Evolutionary conservation across 306 rosid species (phyloP).

Genomic region (Gleditsia sinensis): DNA sequence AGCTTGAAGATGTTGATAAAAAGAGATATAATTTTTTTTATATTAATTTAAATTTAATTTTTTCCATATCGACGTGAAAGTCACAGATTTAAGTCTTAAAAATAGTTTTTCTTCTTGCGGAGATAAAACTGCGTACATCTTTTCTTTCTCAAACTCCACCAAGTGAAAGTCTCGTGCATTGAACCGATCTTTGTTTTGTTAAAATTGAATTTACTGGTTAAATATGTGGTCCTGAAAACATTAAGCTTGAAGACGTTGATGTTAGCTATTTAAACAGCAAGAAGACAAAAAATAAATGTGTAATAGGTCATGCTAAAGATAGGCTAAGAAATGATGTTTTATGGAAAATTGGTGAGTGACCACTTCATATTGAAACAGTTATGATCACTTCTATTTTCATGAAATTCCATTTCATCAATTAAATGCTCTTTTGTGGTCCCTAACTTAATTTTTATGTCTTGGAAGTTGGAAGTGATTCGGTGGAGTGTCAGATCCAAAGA

Average conservation of each 20-base stretch:
- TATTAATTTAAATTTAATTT: too few species aligned
- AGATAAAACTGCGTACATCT: too few species aligned
- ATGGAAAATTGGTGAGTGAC: not conserved
- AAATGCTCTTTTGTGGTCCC: slow-evolving; percentile 32
- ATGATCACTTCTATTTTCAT: not conserved
- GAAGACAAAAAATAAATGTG: not conserved
- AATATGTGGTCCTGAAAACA: not conserved
- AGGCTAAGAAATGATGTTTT: not conserved
- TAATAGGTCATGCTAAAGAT: not conserved
- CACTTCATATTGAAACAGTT: not conserved
- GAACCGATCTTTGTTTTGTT: too few species aligned
- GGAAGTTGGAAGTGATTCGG: slow-evolving; percentile 28
- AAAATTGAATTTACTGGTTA: too few species aligned
- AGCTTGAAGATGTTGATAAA: too few species aligned
- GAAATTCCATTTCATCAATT: slow-evolving; percentile 3
- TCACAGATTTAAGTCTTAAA: too few species aligned
- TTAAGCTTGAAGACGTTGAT: not conserved
- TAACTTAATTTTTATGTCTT: not conserved
- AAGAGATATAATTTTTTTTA: too few species aligned
- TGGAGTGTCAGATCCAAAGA: slow-evolving; percentile 20
- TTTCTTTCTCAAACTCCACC: too few species aligned
- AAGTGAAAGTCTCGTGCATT: too few species aligned
- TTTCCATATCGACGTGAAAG: too few species aligned
- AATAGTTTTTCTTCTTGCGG: too few species aligned
- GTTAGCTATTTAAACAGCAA: not conserved